Base-by-base conservation (phyloP, 345 rosid species). In the Arabidopsis arenosa region DNA sequence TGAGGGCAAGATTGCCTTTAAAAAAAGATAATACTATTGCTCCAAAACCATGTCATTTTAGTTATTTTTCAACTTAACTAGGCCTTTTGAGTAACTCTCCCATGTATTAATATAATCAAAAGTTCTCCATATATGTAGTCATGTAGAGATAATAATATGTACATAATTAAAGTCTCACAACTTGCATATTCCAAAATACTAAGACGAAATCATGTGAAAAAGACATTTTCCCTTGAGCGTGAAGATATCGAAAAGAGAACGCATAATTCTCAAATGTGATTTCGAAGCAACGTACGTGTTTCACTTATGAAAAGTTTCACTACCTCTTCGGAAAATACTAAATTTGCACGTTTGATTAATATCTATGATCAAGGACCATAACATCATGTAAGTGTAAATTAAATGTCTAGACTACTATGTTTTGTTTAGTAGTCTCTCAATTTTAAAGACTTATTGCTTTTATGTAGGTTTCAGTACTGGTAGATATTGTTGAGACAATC, bases 201-300 rank as follows among this genome's bases (percentile, higher is more conserved):
- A 21, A 21, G 23, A 36, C 21, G 26, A 39, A 68, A 53, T 53
- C 37, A 68, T 68, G 60, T 68, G 30, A 44, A 70, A 15, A 10
- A 56, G 10, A 9, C 9, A 9, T 17, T 66, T 30, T 57, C 7
- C 56, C 65, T 70, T 44, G 18, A 44, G 14, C 23, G n/a, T 44
- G 47, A 71, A 73, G 68, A 52, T 15, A 40, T 15, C 48, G 15
- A 10, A 73, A 61, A 63, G 69, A 62, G n/a, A 63, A 40, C 32
- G 53, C 69, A 73, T 52, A 26, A 15, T 51, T 15, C 10, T 36
- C 41, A 63, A 72, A 70, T 36, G 62, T 62, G 60, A n/a, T 39
- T 51, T 28, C 2, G 39, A 63, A 73, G 69, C 53, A 73, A 73
- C 12, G 54, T 73, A 73, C 12, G 54, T 73, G 55, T 63, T 51